Evolutionary conservation across 495 filamentous ascomycete genomes (phyloP).

Genomic region (Daldinia loculata): DNA sequence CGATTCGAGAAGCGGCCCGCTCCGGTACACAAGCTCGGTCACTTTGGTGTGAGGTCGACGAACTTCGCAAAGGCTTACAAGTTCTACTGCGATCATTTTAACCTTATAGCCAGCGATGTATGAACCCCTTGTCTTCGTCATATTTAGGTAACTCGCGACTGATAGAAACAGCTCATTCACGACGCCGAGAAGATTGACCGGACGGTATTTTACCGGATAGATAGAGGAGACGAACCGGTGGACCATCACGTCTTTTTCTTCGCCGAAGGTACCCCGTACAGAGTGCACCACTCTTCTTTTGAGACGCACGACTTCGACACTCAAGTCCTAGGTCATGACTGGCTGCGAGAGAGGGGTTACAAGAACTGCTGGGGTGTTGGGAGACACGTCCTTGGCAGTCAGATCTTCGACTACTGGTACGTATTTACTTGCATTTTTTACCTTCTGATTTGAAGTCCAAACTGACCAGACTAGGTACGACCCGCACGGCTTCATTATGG

Average conservation of each 20-base stretch:
- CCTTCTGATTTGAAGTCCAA: background rate
- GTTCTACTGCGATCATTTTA: conserved; percentile 75
- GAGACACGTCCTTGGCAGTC: conserved; percentile 71
- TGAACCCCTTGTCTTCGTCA: conserved; percentile 18
- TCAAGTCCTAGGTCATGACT: conserved; percentile 77
- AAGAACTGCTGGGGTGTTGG: conserved; percentile 76
- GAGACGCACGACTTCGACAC: conserved; percentile 82
- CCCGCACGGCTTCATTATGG: conserved; percentile 66
- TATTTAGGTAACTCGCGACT: background rate
- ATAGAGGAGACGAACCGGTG: conserved; percentile 65
- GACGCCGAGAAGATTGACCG: conserved; percentile 59
- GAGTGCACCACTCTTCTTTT: conserved; percentile 77
- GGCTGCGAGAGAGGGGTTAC: conserved; percentile 70
- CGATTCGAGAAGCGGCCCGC: conserved; percentile 70
- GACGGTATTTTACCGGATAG: conserved; percentile 70
- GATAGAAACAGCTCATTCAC: conserved; percentile 54
- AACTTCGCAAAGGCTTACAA: conserved; percentile 64
- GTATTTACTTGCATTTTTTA: conserved; percentile 10
- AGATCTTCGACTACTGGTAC: conserved; percentile 77
- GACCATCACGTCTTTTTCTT: conserved; percentile 84
- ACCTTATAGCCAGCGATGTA: conserved; percentile 67
- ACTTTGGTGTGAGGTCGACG: conserved; percentile 72
- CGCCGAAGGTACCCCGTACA: conserved; percentile 59
- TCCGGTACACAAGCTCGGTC: conserved; percentile 77
- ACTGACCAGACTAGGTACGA: conserved; percentile 57